Conservation (phyloP, 805 yeast species). For the Ogataea nitratoaversa region DNA sequence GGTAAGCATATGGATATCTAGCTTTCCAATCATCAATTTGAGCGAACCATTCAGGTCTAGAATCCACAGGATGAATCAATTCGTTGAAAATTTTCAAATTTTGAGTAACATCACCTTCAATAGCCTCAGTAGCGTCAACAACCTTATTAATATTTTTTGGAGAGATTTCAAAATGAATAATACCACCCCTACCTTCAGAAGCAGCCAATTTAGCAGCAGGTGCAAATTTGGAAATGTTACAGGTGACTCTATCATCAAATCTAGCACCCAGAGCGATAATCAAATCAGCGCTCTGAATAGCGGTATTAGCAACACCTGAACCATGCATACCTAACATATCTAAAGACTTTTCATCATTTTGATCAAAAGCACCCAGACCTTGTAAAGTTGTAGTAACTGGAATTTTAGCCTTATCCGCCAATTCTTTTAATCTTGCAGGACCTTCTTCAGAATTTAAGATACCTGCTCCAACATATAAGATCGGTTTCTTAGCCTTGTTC, state of each 20-base stretch:
- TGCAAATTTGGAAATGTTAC: constrained; percentile 80
- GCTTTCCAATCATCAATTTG: constrained; percentile 77
- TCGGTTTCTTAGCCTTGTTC: constrained; percentile 80
- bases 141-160: constrained; percentile 98
- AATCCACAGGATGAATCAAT: constrained; percentile 54
- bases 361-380: constrained; percentile 93
- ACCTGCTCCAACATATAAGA: constrained; percentile 92
- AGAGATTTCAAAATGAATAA: constrained; percentile 90
- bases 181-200: constrained; percentile 86
- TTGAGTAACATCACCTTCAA: constrained; percentile 90
- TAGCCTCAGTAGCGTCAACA: constrained; percentile 91
- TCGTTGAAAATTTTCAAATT: constrained; percentile 75
- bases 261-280: constrained; percentile 95
- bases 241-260: constrained; percentile 97
- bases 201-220: constrained; percentile 93
- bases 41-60: constrained; percentile 77
- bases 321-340: constrained; percentile 99
- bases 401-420: constrained; percentile 84
- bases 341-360: constrained; percentile 80
- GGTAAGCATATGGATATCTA: constrained; percentile 81
- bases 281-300: constrained; percentile 90
- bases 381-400: constrained; percentile 97
- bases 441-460: constrained; percentile 75
- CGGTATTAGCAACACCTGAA: constrained; percentile 87
- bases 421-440: constrained; percentile 71